phyloP scores from a whole-genome alignment of 2,329 filamentous ascomycete genomes.

The Sclerotinia trifoliorum region DNA sequence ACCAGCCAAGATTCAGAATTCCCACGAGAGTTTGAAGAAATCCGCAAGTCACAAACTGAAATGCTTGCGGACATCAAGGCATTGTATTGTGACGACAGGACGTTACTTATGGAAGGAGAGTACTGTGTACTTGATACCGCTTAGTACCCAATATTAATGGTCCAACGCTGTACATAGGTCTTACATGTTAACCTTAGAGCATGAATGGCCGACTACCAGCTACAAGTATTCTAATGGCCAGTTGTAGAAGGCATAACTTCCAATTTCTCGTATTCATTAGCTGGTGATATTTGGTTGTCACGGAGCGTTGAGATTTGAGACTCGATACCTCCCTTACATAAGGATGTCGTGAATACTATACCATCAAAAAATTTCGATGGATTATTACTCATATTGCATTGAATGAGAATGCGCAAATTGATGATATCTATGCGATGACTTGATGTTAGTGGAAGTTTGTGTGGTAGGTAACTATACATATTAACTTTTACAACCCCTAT shows the following conservation, averaged over 20 bases:
- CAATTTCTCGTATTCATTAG: background rate
- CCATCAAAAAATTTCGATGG: background rate
- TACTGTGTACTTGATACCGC: background rate
- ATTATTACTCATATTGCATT: background rate
- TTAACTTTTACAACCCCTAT: background rate
- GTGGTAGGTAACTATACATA: too few species aligned
- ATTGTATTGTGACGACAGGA: background rate
- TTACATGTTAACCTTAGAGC: background rate
- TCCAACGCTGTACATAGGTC: background rate
- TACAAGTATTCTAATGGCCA: background rate
- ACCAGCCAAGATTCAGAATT: too few species aligned
- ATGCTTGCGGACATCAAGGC: background rate
- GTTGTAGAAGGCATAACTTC: background rate
- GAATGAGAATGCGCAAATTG: background rate
- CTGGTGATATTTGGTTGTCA: background rate
- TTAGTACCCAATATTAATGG: background rate
- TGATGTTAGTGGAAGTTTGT: slow-evolving; percentile 7
- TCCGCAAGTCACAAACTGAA: background rate
- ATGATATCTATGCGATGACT: background rate
- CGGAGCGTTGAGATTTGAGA: background rate
- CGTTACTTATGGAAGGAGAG: background rate
- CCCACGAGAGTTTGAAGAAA: background rate
- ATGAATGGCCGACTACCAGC: background rate
- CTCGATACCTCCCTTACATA: background rate
- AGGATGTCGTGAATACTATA: background rate